A percentile compares a stretch with the other conserved stretches of the same genome.
phyloP scores from a whole-genome alignment of 805 yeast genomes.

The Grigorovia transvaalensis region DNA sequence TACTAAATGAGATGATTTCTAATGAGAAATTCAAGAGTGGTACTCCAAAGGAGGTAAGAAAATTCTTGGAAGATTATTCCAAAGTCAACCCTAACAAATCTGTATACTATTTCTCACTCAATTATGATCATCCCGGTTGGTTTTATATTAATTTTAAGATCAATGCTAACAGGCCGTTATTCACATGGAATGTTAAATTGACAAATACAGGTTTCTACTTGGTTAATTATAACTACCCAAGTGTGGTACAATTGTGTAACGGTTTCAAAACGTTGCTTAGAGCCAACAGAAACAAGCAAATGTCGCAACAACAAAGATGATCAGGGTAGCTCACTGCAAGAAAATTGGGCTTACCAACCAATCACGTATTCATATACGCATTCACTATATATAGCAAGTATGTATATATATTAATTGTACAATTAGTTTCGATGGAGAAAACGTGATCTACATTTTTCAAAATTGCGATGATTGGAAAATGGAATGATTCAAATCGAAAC shows the following conservation, averaged over 20 bases:
- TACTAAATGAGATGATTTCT: slow-evolving; percentile 72
- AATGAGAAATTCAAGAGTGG: slow-evolving; percentile 84
- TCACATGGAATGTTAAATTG: slow-evolving; percentile 86
- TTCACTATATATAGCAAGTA: not conserved
- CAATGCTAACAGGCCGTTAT: slow-evolving; percentile 53
- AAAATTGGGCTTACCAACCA: not conserved
- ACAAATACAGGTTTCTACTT: slow-evolving; percentile 78
- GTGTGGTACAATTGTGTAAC: slow-evolving; percentile 77
- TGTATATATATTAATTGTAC: not conserved
- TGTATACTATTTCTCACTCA: slow-evolving; percentile 83
- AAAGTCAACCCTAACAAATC: slow-evolving; percentile 85
- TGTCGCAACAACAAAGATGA: not conserved
- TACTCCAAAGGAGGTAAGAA: slow-evolving; percentile 64
- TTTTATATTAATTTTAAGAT: slow-evolving; percentile 80
- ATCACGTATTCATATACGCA: not conserved
- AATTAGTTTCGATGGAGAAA: not conserved
- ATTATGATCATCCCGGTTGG: slow-evolving; percentile 91
- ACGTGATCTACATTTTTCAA: not conserved
- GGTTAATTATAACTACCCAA: slow-evolving; percentile 76
- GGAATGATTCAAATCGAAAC: not conserved
- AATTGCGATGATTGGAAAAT: not conserved
- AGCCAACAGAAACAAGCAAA: slow-evolving; percentile 21
- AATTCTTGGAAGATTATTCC: slow-evolving; percentile 81
- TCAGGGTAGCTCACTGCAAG: not conserved
- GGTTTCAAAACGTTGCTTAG: slow-evolving; percentile 73